Base-by-base conservation (phyloP, 2,329 filamentous ascomycete genomes). In the Cadophora sp. region DNA sequence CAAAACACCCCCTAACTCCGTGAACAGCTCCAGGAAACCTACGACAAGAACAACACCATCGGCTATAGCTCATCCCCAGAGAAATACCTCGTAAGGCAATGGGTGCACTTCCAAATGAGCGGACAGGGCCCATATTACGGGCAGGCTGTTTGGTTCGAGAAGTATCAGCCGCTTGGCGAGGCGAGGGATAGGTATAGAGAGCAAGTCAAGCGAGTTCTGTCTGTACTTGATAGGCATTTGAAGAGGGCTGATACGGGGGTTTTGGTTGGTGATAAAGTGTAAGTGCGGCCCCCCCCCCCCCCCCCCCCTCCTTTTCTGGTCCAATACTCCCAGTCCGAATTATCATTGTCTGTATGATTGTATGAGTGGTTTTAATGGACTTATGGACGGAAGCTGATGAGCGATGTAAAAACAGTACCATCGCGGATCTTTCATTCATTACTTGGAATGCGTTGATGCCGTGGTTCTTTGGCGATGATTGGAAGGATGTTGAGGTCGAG, bases 71-170 rank as follows among this genome's bases (percentile, higher is more conserved):
- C 69, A 5, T 69, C 74, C 7, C 72, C 73, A 11, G 78, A 80
- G 61, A 76, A 77, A 37, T 77, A 77, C 48, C 71, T 74, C 6
- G 70, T 76, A 12, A 76, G 77, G 55, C 79, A 81, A 71, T 83
- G 78, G 76, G 72, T 81, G 12, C 71, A 76, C 69, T 83, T 81
- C 73, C 81, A 82, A n/a, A 59, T 59, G 68, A 74, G 72, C 50
- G 78, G 79, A 8, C 79, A 80, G 69, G 80, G 79, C 12, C 79
- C 79, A 1, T 82, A 81, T 68, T 82, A 89, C 22, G 37, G 37
- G 12, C 53, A 65, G 14, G 53, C 34, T 26, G 69, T 58, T n/a
- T 75, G 2, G 58, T 79, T 80, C 72, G 56, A 31, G 24, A 71
- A 69, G 4, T 76, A 72, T 48, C 79, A 66, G 19, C 48, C 27